Base-by-base conservation (phyloP, 352 stramenopile genomes). In the Phytophthora aleatoria region DNA sequence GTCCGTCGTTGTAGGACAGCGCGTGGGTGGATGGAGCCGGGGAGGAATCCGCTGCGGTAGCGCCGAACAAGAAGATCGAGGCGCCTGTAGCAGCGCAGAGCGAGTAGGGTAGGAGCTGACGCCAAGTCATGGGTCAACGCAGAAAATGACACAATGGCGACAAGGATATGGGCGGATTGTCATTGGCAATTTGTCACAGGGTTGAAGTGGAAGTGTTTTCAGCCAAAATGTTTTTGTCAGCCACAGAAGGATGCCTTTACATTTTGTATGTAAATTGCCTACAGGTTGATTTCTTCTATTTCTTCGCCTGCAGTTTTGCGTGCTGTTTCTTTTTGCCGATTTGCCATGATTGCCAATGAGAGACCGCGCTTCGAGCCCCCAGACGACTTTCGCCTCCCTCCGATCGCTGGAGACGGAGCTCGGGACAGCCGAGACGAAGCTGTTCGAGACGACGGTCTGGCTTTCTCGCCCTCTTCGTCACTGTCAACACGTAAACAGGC, bases 401-500 rank as follows among this genome's bases (percentile, higher is more conserved):
- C 41, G 9, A 58, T 41, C 3, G 35, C 35, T 41, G 35, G 43
- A 15, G 57, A 63, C 7, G 69, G 39, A n/a, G 50, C 49, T 3
- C 44, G 47, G 4, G 60, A 59, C 16, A 44, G 20, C 10, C 50
- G 47, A 15, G 69, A 56, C 10, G 39, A 61, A 6, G 49, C 48
- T 13, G 35, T 47, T 13, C 55, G 50, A 6, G 67, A 62, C 11
- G 16, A 39, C 24, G 57, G 58, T n/a, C 56, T 57, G 0, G 50
- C 31, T 3, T 58, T 61, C 13, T 41, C 30, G 15, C 55, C 41
- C 15, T 75, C 61, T 0, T 64, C 50, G 24, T 73, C 64, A 41
- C 61, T 74, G 9, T 77, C 67, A 8, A 74, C 57, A 27, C 74
- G 71, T 51, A 82, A 43, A 24, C 72, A 79, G 16, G 79, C 71